A percentile compares a stretch with the other conserved stretches of the same genome.
Evolutionary conservation across 805 yeast species (phyloP).

Genomic region (Suhomyces sp.): DNA sequence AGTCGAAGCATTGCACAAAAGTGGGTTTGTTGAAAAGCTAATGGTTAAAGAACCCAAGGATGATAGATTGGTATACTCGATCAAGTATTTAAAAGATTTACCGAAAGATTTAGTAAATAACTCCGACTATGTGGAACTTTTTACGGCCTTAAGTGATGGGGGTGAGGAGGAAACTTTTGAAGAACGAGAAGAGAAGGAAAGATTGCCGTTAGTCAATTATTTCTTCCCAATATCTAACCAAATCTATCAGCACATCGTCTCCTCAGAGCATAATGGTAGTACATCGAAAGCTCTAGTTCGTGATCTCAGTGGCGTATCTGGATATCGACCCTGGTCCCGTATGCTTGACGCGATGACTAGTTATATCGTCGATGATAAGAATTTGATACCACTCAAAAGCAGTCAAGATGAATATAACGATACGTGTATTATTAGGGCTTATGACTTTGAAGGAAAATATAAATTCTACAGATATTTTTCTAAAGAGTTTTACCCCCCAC

Average conservation of each 20-base stretch:
- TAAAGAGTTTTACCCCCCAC: conserved; percentile 13
- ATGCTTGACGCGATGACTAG: conserved; percentile 50
- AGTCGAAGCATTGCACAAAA: conserved; percentile 43
- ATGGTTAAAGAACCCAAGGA: conserved; percentile 42
- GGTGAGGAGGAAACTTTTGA: conserved; percentile 5
- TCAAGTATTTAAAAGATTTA: conserved; percentile 45
- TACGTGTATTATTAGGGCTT: conserved; percentile 51
- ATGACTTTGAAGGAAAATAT: conserved; percentile 71
- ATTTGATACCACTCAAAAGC: conserved; percentile 19
- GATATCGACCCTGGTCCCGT: conserved; percentile 51
- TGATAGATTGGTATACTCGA: conserved; percentile 34
- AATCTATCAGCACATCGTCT: conserved; percentile 48
- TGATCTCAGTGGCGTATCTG: conserved; percentile 53
- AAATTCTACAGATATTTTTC: conserved; percentile 64
- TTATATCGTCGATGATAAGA: conserved; percentile 25
- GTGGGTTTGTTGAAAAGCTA: conserved; percentile 49
- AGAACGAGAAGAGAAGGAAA: conserved; percentile 25
- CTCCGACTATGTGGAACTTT: conserved; percentile 37
- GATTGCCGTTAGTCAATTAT: conserved; percentile 44
- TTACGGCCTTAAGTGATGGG: conserved; percentile 14
- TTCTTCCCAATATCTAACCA: conserved; percentile 68
- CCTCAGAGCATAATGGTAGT: conserved; percentile 45
- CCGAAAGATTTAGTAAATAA: conserved; percentile 47
- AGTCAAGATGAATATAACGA: conserved; percentile 27
- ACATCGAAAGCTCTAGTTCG: conserved; percentile 56